Conservation (phyloP, 345 rosid species). For the Psidium guajava region DNA sequence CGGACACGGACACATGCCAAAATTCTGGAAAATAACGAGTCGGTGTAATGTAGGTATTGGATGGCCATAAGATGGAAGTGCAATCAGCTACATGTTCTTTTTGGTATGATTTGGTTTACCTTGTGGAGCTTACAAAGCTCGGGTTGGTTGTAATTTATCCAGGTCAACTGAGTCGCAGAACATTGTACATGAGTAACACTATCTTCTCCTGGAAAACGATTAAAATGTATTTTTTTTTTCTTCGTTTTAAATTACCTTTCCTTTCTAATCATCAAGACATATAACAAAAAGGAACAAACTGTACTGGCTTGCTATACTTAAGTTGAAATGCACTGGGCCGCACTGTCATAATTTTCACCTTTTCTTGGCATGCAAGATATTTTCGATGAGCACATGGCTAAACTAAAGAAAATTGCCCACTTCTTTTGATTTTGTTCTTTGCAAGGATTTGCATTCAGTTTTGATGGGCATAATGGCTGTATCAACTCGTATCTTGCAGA, state of each 20-base stretch:
- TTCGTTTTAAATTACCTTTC: neutral
- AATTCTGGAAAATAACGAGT: too few species aligned
- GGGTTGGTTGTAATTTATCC: neutral
- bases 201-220: neutral
- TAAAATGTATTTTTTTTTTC: neutral
- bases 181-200: neutral
- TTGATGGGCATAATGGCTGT: neutral
- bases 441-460: neutral
- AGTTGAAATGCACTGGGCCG: neutral
- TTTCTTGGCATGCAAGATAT: neutral
- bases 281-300: neutral
- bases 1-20: too few species aligned
- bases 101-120: neutral
- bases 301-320: neutral
- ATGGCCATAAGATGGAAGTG: neutral
- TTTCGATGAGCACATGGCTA: neutral
- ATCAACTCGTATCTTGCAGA: slow-evolving; percentile 18
- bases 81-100: neutral
- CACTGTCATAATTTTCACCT: neutral
- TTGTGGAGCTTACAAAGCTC: neutral
- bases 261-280: neutral
- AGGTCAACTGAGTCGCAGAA: neutral
- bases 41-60: neutral
- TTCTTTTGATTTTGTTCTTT: neutral
- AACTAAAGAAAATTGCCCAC: neutral